Conservation (phyloP, 495 filamentous ascomycete genomes). For the Saxispiralis lemnorum region DNA sequence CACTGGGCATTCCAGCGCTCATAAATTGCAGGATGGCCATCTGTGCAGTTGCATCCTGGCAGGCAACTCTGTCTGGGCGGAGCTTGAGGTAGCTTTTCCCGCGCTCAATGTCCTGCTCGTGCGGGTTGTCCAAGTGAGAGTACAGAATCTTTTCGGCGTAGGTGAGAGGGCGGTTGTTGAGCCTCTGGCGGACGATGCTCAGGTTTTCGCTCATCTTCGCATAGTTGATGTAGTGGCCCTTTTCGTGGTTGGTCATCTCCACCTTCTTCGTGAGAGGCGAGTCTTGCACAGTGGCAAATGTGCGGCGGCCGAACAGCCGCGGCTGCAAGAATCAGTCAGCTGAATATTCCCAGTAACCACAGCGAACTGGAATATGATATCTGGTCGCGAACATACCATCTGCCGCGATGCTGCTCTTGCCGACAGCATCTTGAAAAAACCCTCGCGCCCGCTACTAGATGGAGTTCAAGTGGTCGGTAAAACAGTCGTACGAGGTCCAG, state of each 20-base stretch:
- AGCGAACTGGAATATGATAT: too few relatives aligned
- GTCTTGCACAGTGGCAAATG: constrained; percentile 16
- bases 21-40: constrained; percentile 99
- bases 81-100: constrained; percentile 89
- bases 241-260: constrained; percentile 61
- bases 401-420: constrained; percentile 16
- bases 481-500: not conserved
- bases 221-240: constrained; percentile 69
- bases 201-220: constrained; percentile 98
- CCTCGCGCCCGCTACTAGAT: not conserved
- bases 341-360: not conserved
- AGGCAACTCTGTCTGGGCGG: constrained; percentile 92
- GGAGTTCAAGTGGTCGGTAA: not conserved
- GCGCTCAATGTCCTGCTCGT: constrained; percentile 88
- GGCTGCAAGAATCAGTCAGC: constrained; percentile 7
- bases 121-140: constrained; percentile 94
- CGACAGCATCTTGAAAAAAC: constrained; percentile 13
- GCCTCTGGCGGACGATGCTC: constrained; percentile 62
- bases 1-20: constrained; percentile 87
- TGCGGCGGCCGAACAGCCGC: constrained; percentile 14
- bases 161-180: constrained; percentile 87
- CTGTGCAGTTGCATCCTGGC: constrained; percentile 98
- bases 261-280: constrained; percentile 56
- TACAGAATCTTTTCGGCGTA: constrained; percentile 98
- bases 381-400: constrained; percentile 10